Percentiles rank a stretch among this genome's conserved stretches.
These are phyloP conservation scores for Sarcodon aspratus DNA, from an alignment of 768 basidiomycete species.

Conservation along the genomic window DNA sequence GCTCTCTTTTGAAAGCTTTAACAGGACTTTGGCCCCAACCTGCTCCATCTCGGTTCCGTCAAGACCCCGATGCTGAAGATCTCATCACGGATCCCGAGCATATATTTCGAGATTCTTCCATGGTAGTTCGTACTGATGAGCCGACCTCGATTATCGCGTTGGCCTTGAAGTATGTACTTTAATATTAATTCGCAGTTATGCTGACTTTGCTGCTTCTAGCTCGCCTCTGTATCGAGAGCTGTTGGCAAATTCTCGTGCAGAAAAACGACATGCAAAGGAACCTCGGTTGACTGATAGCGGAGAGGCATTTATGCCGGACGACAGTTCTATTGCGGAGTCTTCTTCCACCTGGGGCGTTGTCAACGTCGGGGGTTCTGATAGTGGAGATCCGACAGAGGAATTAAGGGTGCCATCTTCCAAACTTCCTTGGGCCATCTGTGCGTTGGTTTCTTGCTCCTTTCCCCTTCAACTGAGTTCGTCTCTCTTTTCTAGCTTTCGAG, in stretches of 20 bases:
- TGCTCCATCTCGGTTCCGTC: slow-evolving; percentile 36
- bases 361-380: slow-evolving; percentile 61
- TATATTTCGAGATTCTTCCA: slow-evolving; percentile 87
- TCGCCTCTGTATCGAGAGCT: slow-evolving; percentile 78
- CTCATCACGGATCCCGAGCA: slow-evolving; percentile 77
- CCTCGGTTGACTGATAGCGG: slow-evolving; percentile 48
- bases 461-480: background rate
- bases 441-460: slow-evolving; percentile 15
- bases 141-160: slow-evolving; percentile 97
- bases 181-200: background rate
- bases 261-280: slow-evolving; percentile 56
- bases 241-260: slow-evolving; percentile 64
- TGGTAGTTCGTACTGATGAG: slow-evolving; percentile 93
- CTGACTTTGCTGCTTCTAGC: slow-evolving; percentile 24
- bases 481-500: slow-evolving; percentile 57
- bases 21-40: slow-evolving; percentile 71
- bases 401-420: slow-evolving; percentile 66
- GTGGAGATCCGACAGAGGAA: slow-evolving; percentile 65
- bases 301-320: slow-evolving; percentile 91
- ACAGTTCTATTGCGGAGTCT: slow-evolving; percentile 69
- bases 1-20: slow-evolving; percentile 71
- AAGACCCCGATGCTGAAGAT: slow-evolving; percentile 52
- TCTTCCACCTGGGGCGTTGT: slow-evolving; percentile 91
- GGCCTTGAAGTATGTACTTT: slow-evolving; percentile 60
- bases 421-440: slow-evolving; percentile 74